A percentile compares a stretch with the other conserved stretches of the same genome.
These are phyloP conservation scores for Xylaria nigripes DNA, from an alignment of 495 filamentous ascomycete species.

Conservation along the genomic window DNA sequence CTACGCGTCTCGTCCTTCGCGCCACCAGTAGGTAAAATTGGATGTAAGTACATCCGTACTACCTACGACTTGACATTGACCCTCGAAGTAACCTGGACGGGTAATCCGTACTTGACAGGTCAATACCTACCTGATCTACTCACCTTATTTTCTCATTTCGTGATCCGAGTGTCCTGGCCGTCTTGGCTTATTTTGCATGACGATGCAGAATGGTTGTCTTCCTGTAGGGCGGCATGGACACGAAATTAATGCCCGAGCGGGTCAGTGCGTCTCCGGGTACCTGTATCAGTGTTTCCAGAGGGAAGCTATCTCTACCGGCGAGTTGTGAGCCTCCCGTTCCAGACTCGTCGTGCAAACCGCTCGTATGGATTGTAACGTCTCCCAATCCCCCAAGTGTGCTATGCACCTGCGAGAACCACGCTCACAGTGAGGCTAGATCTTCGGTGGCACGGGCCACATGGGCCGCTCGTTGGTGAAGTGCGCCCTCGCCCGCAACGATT, in stretches of 20 bases:
- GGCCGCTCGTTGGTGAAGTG: conserved; percentile 81
- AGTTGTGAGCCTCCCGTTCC: conserved; percentile 75
- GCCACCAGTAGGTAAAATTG: too few species aligned
- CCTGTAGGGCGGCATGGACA: conserved; percentile 19
- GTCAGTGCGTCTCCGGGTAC: conserved; percentile 21
- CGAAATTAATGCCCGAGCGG: conserved; percentile 22
- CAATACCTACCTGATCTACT: neutral
- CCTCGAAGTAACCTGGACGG: too few species aligned
- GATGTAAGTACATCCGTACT: too few species aligned
- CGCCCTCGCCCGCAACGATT: conserved; percentile 70
- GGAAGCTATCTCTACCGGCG: conserved; percentile 52
- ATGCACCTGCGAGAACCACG: neutral
- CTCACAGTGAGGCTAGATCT: conserved; percentile 49
- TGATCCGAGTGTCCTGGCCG: too few species aligned
- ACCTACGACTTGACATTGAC: too few species aligned
- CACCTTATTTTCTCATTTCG: neutral
- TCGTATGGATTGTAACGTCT: conserved; percentile 70
- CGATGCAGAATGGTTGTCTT: conserved; percentile 6
- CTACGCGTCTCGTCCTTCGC: too few species aligned
- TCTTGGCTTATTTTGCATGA: neutral
- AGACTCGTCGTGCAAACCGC: conserved; percentile 59
- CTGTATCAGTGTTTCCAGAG: conserved; percentile 14
- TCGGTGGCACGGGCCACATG: conserved; percentile 93
- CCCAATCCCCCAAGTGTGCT: neutral
- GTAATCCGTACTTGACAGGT: too few species aligned